phyloP scores from a whole-genome alignment of 768 basidiomycete species.

The Lentinus tigrinus region DNA sequence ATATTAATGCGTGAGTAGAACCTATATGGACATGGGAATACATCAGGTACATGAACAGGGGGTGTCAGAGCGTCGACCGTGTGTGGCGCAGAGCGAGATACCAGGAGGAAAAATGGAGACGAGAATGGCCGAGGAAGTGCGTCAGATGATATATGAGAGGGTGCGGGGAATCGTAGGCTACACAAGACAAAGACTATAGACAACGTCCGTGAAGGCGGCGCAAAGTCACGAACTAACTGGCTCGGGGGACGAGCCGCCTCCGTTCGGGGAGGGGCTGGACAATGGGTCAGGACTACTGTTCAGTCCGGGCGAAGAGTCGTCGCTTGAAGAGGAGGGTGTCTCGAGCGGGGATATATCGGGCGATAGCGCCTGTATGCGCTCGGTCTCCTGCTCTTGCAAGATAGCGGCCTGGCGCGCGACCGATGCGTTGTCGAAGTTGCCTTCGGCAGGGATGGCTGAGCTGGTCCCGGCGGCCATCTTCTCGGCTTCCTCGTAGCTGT shows the following conservation, averaged over 20 bases:
- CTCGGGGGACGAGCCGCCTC: background rate
- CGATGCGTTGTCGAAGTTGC: constrained; percentile 47
- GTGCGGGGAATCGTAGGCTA: background rate
- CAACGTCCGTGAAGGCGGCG: background rate
- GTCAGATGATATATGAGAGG: background rate
- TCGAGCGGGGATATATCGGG: constrained; percentile 47
- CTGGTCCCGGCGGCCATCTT: constrained; percentile 46
- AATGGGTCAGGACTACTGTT: background rate
- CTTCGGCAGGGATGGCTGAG: constrained; percentile 42
- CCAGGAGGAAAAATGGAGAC: background rate
- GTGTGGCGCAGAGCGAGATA: background rate
- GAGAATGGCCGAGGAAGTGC: background rate
- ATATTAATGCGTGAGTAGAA: background rate
- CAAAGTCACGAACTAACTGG: background rate
- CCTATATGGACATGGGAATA: background rate
- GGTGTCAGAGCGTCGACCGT: background rate
- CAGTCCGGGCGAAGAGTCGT: background rate
- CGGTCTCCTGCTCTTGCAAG: constrained; percentile 59
- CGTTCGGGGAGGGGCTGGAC: too few species aligned
- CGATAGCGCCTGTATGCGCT: constrained; percentile 50
- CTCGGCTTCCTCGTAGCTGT: constrained; percentile 66
- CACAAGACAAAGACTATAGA: background rate
- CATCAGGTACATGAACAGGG: background rate
- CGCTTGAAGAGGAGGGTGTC: constrained; percentile 15
- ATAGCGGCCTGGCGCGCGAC: constrained; percentile 58